Evolutionary conservation across 176 grass and related monocot species (phyloP).

Genomic region (Rhipidocladum racemiflorum): DNA sequence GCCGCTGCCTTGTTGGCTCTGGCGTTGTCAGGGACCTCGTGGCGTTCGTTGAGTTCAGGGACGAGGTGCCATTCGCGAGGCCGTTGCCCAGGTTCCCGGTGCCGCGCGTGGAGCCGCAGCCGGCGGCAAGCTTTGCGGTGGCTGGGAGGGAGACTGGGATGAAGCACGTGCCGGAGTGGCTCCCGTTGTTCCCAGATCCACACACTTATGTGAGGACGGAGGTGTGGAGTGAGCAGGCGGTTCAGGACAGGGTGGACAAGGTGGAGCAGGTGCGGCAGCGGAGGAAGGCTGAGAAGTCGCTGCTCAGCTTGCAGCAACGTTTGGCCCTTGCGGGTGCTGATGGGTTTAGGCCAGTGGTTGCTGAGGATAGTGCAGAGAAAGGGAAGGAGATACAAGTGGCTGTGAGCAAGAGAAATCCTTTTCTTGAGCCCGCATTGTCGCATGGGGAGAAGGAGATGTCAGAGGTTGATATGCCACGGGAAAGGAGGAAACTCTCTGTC

Average conservation of each 20-base stretch:
- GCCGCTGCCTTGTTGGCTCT: slow-evolving; percentile 57
- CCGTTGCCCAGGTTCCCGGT: slow-evolving; percentile 58
- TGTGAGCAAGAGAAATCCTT: slow-evolving; percentile 65
- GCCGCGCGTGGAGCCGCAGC: not conserved
- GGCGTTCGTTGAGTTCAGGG: slow-evolving; percentile 41
- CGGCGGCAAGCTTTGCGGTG: slow-evolving; percentile 12
- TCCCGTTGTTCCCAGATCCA: slow-evolving; percentile 69
- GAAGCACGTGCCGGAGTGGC: slow-evolving; percentile 73
- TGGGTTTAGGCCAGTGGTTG: slow-evolving; percentile 26
- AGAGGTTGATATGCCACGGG: slow-evolving; percentile 43
- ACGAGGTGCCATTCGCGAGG: slow-evolving; percentile 59
- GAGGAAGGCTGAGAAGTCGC: slow-evolving; percentile 72
- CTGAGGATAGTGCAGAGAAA: slow-evolving; percentile 25
- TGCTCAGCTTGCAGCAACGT: slow-evolving; percentile 67
- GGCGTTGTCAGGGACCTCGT: slow-evolving; percentile 63
- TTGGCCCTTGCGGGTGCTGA: slow-evolving; percentile 47
- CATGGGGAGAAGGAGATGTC: slow-evolving; percentile 54
- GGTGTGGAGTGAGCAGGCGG: slow-evolving; percentile 47
- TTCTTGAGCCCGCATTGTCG: slow-evolving; percentile 52
- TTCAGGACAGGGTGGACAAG: slow-evolving; percentile 49
- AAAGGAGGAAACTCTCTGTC: slow-evolving; percentile 48
- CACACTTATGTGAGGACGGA: slow-evolving; percentile 50
- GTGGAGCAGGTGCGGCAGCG: slow-evolving; percentile 55
- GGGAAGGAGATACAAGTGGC: slow-evolving; percentile 53
- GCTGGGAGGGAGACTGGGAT: slow-evolving; percentile 35